These are phyloP conservation scores for Pseudonectria buxi DNA, from an alignment of 2,329 filamentous ascomycete species.

Conservation along the genomic window DNA sequence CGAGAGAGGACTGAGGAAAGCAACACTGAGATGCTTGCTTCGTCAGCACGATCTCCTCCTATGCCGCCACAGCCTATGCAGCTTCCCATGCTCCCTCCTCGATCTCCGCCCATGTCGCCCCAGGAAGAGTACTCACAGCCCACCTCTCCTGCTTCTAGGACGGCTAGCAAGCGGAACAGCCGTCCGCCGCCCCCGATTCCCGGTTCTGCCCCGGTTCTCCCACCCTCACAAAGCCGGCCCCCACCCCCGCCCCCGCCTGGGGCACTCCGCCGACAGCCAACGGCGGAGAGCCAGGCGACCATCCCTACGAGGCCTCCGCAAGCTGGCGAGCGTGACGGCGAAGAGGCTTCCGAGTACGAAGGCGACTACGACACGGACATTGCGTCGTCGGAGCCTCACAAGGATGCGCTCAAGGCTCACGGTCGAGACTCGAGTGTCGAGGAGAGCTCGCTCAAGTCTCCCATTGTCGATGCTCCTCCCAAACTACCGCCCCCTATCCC, in stretches of 20 bases:
- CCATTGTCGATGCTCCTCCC: conserved; percentile 38
- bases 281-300: conserved; percentile 43
- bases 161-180: conserved; percentile 47
- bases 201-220: conserved; percentile 38
- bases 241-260: conserved; percentile 61
- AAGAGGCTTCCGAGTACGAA: conserved; percentile 88
- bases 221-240: conserved; percentile 50
- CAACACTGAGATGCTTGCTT: conserved; percentile 5
- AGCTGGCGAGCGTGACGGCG: conserved; percentile 59
- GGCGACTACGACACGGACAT: conserved; percentile 98
- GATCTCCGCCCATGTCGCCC: conserved; percentile 20
- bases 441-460: conserved; percentile 57
- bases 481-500: conserved; percentile 51
- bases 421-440: conserved; percentile 71
- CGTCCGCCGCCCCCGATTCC: conserved; percentile 57
- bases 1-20: conserved; percentile 37
- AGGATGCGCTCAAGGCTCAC: conserved; percentile 83
- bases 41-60: conserved; percentile 28
- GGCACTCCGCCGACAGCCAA: conserved; percentile 50
- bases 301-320: conserved; percentile 36
- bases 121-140: conserved; percentile 35
- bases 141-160: conserved; percentile 34
- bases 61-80: conserved; percentile 4
- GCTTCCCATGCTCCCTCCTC: not conserved
- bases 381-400: conserved; percentile 85